A percentile compares a stretch with the other conserved stretches of the same genome.
Conservation (phyloP, 495 filamentous ascomycete genomes). For the Xylaria grammica region DNA sequence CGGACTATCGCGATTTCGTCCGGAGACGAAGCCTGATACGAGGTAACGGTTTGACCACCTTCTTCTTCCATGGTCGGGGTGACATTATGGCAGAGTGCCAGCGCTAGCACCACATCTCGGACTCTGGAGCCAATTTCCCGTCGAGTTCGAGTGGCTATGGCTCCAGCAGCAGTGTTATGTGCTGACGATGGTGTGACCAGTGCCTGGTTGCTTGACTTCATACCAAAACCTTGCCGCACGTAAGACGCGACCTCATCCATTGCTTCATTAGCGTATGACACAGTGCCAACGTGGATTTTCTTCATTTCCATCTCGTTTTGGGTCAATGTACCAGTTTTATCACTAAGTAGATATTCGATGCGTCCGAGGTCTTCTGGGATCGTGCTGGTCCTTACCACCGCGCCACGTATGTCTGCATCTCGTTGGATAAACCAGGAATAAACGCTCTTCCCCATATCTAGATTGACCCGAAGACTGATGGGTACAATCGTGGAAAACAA, state of each 20-base stretch:
- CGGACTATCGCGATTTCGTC: conserved; percentile 98
- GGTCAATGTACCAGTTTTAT: conserved; percentile 97
- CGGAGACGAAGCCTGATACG: conserved; percentile 94
- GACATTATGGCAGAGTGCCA: conserved; percentile 97
- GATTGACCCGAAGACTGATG: conserved; percentile 92
- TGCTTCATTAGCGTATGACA: conserved; percentile 96
- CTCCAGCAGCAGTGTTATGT: conserved; percentile 61
- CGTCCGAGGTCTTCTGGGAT: conserved; percentile 96
- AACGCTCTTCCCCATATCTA: conserved; percentile 95
- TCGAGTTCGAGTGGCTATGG: conserved; percentile 75
- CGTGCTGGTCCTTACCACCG: conserved; percentile 93
- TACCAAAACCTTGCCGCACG: conserved; percentile 78
- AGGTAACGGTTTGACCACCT: conserved; percentile 75
- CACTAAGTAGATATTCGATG: conserved; percentile 94
- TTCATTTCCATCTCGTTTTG: conserved; percentile 99
- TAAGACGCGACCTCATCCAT: conserved; percentile 96
- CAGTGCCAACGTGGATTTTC: conserved; percentile 97
- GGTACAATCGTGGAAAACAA: conserved; percentile 99
- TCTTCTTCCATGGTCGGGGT: conserved; percentile 89
- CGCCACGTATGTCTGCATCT: conserved; percentile 85
- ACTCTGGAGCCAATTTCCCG: conserved; percentile 94
- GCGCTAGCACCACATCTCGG: conserved; percentile 84
- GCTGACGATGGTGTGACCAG: conserved; percentile 78
- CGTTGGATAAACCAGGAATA: conserved; percentile 95
- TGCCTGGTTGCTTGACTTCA: conserved; percentile 41